Base-by-base conservation (phyloP, 2,329 filamentous ascomycete genomes). In the Ambrosiella xylebori region DNA sequence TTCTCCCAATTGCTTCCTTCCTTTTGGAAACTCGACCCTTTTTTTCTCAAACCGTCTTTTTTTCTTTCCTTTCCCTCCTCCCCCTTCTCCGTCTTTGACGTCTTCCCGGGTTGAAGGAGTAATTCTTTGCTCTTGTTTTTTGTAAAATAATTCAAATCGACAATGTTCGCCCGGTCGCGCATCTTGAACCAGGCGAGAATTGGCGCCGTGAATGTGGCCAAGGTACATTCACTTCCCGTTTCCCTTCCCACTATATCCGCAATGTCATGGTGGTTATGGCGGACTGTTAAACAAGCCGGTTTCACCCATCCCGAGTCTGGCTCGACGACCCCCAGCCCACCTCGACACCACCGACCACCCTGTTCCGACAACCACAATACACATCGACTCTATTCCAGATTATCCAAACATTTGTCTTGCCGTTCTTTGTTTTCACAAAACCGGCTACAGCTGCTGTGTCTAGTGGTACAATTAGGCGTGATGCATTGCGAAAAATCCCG, bases 131-230 rank as follows among this genome's bases (percentile, higher is more conserved):
- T 57, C 52, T 47, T 61, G 70, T 55, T 60, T 60, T 44, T 61
- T 58, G 49, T 57, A 50, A 57, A 51, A 57, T 56, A 59, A 59
- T 60, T 45, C 54, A 40, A 70, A 72, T 72, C 73, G 79, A 85
- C 73, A 71, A 96, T 97, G 91, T 84, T 96, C 81, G 86, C 88
- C 77, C 86, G 89, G 80, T 80, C 86, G 81, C 89, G 89, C 82
- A 80, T 85, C 70, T 79, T 89, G 78, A 85, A 84, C 77, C 78
- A 83, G 73, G 80, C 84, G 68, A 78, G 82, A 76, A 85, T 85
- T 77, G 79, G 80, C 73, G 77, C 83, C 71, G 77, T 81, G 71
- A 80, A 81, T 71, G 75, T 84, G 68, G 76, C 83, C 69, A 87
- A 84, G 84, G 88, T 88, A 82, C 59, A 57, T 60, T 47, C 44